A percentile compares a stretch with the other conserved stretches of the same genome.
phyloP scores from a whole-genome alignment of 306 rosid genomes.

The Sindora glabra region DNA sequence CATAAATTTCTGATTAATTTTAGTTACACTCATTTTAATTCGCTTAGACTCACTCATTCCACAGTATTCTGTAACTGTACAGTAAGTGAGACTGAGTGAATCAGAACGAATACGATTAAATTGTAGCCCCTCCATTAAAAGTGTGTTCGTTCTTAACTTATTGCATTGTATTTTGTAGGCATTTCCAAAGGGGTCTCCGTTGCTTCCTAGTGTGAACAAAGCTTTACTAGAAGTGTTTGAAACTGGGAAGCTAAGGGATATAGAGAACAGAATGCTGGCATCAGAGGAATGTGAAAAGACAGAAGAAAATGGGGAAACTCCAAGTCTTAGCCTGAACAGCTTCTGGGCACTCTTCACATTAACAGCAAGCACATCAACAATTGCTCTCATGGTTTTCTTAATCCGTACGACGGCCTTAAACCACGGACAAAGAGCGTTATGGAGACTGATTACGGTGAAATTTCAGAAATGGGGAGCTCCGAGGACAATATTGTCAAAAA shows the following conservation, averaged over 20 bases:
- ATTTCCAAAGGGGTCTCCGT: constrained; percentile 17
- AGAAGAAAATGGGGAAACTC: neutral
- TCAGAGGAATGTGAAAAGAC: constrained; percentile 8
- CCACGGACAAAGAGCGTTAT: constrained; percentile 3
- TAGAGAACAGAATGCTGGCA: constrained; percentile 26
- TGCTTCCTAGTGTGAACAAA: constrained; percentile 7
- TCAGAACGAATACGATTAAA: too few species aligned
- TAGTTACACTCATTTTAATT: too few species aligned
- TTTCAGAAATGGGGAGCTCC: constrained; percentile 18
- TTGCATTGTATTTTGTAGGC: neutral
- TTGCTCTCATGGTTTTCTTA: constrained; percentile 23
- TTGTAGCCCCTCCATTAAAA: neutral
- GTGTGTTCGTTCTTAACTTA: neutral
- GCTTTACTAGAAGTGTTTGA: constrained; percentile 26
- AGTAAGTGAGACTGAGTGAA: too few species aligned
- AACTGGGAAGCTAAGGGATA: neutral
- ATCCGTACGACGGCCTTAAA: neutral
- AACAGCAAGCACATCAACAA: constrained; percentile 38
- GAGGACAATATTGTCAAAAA: constrained; percentile 9
- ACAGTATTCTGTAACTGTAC: too few species aligned
- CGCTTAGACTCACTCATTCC: too few species aligned
- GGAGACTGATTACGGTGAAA: constrained; percentile 19
- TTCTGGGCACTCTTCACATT: constrained; percentile 19
- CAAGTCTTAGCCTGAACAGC: constrained; percentile 24
- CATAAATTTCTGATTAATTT: neutral